phyloP scores from a whole-genome alignment of 352 stramenopile genomes.

The Phytophthora quininea region DNA sequence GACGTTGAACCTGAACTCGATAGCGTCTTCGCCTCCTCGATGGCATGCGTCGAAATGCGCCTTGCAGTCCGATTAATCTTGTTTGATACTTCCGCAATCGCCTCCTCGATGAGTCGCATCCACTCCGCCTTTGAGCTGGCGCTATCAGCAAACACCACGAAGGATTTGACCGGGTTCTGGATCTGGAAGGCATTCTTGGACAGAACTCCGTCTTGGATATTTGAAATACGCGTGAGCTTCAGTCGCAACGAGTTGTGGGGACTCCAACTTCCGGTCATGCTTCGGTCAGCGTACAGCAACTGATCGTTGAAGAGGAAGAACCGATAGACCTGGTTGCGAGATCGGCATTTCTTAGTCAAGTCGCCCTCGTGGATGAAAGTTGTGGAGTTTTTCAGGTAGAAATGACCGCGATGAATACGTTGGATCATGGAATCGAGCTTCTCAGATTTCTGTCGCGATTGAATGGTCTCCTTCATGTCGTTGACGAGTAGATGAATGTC shows the following conservation, averaged over 20 bases:
- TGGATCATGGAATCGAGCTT: constrained; percentile 87
- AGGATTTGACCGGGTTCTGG: constrained; percentile 84
- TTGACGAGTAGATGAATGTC: constrained; percentile 91
- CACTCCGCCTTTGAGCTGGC: constrained; percentile 73
- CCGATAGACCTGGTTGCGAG: constrained; percentile 82
- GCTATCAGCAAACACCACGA: constrained; percentile 81
- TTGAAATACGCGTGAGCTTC: constrained; percentile 82
- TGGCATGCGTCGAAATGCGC: constrained; percentile 54
- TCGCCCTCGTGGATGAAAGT: constrained; percentile 95
- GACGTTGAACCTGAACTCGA: constrained; percentile 4
- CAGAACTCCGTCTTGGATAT: constrained; percentile 73
- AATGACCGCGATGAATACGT: constrained; percentile 91
- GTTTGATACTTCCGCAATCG: constrained; percentile 72
- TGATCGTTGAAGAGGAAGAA: constrained; percentile 92
- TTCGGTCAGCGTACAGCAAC: constrained; percentile 81
- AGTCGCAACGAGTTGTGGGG: constrained; percentile 86
- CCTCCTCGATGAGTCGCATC: constrained; percentile 83
- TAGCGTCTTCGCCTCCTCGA: constrained; percentile 12
- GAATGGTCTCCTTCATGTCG: constrained; percentile 90
- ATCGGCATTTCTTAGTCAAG: constrained; percentile 94
- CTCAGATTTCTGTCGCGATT: constrained; percentile 80
- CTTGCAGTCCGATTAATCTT: constrained; percentile 78
- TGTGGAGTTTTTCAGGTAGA: constrained; percentile 94
- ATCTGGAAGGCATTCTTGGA: constrained; percentile 87
- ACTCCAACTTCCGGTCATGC: constrained; percentile 82